These are phyloP conservation scores for Cydonia oblonga DNA, from an alignment of 331 rosid genomes.

Conservation along the genomic window DNA sequence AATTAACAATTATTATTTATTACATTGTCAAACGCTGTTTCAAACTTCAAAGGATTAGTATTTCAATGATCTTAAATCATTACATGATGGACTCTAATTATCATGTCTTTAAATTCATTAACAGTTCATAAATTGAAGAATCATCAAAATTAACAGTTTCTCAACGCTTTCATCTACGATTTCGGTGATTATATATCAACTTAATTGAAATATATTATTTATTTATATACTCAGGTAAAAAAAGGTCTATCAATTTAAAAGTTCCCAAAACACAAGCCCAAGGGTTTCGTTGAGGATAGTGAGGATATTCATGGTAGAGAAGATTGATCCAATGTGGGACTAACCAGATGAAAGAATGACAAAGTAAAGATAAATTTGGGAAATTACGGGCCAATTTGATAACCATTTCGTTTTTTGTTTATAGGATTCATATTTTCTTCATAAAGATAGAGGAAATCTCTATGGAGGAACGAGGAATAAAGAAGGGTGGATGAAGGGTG, in stretches of 20 bases:
- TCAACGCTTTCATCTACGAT: background rate
- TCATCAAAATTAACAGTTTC: background rate
- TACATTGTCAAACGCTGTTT: background rate
- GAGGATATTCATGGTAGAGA: background rate
- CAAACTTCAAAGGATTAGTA: background rate
- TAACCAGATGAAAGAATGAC: background rate
- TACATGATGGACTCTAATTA: background rate
- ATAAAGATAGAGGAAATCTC: background rate
- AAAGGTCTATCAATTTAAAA: background rate
- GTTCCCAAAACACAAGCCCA: background rate
- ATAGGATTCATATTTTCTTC: background rate
- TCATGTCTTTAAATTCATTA: background rate
- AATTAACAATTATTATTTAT: background rate
- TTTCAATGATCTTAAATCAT: background rate
- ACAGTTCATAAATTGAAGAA: background rate
- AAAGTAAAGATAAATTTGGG: background rate
- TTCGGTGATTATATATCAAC: background rate
- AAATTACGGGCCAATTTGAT: background rate
- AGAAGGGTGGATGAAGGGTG: background rate
- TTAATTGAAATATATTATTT: background rate
- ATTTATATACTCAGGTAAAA: background rate
- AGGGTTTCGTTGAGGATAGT: background rate
- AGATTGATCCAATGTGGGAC: background rate
- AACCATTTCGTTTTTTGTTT: background rate
- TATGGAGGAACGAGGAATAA: background rate